Evolutionary conservation across 169 alveolate genomes (phyloP).

Genomic region (Amoebophrya sp.): DNA sequence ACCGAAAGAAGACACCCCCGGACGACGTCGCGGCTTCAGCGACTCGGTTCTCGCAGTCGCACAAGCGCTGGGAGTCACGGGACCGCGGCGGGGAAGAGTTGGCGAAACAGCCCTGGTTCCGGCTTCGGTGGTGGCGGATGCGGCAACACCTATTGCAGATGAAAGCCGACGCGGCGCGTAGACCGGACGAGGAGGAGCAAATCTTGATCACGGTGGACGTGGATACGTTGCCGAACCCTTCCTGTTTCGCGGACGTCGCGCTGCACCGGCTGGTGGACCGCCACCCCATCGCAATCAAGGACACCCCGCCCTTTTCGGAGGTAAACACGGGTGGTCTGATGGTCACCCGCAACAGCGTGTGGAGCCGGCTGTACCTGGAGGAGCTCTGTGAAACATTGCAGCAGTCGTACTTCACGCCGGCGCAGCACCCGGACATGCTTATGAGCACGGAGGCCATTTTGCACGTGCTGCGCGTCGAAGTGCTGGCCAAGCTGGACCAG

Average conservation of each 20-base stretch:
- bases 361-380: not conserved
- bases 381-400: not conserved
- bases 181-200: too few relatives aligned
- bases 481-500: not conserved
- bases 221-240: not conserved
- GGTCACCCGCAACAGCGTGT: not conserved
- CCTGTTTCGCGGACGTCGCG: not conserved
- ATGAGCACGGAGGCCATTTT: not conserved
- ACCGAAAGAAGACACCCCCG: not conserved
- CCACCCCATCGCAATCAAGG: not conserved
- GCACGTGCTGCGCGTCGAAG: not conserved
- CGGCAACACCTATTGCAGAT: not conserved
- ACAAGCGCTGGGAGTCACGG: not conserved
- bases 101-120: not conserved
- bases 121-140: conserved; percentile 10
- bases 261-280: conserved; percentile 19
- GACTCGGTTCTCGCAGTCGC: not conserved
- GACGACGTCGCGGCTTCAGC: not conserved
- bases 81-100: not conserved
- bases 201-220: conserved; percentile 19
- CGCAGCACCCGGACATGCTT: not conserved
- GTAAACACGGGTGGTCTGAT: not conserved
- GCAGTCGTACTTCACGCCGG: not conserved
- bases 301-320: not conserved
- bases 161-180: too few relatives aligned